Conservation (phyloP, 2,329 filamentous ascomycete genomes). For the Colletotrichum karsti region DNA sequence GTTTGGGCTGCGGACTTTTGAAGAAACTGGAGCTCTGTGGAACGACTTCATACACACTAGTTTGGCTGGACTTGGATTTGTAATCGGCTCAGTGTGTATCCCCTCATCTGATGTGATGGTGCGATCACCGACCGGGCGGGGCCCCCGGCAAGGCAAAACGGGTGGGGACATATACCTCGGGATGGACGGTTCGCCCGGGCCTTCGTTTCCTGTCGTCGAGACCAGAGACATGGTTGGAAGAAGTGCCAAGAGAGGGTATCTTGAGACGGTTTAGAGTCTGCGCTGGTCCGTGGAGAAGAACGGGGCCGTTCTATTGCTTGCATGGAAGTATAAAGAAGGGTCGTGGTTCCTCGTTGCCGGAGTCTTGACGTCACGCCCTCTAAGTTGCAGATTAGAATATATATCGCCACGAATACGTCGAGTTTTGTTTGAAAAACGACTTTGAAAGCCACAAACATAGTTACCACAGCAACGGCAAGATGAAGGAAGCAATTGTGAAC, state of each 20-base stretch:
- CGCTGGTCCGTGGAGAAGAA: conserved; percentile 8
- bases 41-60: not conserved
- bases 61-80: conserved; percentile 7
- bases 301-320: not conserved
- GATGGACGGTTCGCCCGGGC: not conserved
- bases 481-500: conserved; percentile 30
- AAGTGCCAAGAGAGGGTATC: not conserved
- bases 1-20: not conserved
- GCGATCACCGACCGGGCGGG: not conserved
- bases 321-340: conserved; percentile 6
- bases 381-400: not conserved
- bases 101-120: conserved; percentile 19
- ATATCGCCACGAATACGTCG: not conserved
- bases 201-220: not conserved
- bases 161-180: not conserved
- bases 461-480: not conserved
- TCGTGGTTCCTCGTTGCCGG: not conserved
- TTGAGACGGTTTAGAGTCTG: not conserved
- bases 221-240: not conserved
- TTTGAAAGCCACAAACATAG: not conserved
- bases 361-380: conserved; percentile 18
- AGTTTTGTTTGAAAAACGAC: not conserved
- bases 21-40: not conserved
- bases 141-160: not conserved
- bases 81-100: not conserved